Base-by-base conservation (phyloP, 2,329 filamentous ascomycete species). In the Sclerotinia spermophila region DNA sequence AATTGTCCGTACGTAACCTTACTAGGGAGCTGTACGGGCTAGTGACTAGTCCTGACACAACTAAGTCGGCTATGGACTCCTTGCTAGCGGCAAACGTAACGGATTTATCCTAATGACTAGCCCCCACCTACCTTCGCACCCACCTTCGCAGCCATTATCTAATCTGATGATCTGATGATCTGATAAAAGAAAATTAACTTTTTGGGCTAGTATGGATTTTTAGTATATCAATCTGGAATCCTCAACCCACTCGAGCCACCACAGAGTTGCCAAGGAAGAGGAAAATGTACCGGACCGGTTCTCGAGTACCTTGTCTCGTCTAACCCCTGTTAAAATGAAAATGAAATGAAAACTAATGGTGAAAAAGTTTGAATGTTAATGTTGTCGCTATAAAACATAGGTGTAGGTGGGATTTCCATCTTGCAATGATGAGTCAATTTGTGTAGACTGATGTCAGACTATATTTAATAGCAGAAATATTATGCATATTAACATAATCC, bases 131-230 rank as follows among this genome's bases (percentile, higher is more conserved):
- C 44, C 58, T n/a, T 21, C 35, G n/a, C 19, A 56, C n/a, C 8
- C 42, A 62, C 44, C 58, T n/a, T 21, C 35, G n/a, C 19, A 56
- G 42, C 38, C 27, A 67, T 48, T 72, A 72, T 72, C 71, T 72
- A 67, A 72, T 72, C 71, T 70, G 71, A 72, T 72, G 68, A 72
- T 67, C 65, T 38, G 65, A 59, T 67, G 56, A 67, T 67, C 64
- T 67, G 64, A 67, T 67, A 58, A 58, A 58, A 67, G n/a, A 44
- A 30, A 53, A 30, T 65, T 13, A 15, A 42, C 45, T 13, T 42
- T 30, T 35, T 48, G 27, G 45, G 24, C 45, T 65, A 40, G 62
- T 21, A 53, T 40, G 33, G 33, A 40, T 65, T 40, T 13, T 53
- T 19, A 51, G 35, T 27, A 5, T 38, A n/a, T 53, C 38, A 33